Percentiles rank a stretch among this genome's conserved stretches.
phyloP scores from a whole-genome alignment of 2,329 filamentous ascomycete genomes.

The Xylaria sp. region DNA sequence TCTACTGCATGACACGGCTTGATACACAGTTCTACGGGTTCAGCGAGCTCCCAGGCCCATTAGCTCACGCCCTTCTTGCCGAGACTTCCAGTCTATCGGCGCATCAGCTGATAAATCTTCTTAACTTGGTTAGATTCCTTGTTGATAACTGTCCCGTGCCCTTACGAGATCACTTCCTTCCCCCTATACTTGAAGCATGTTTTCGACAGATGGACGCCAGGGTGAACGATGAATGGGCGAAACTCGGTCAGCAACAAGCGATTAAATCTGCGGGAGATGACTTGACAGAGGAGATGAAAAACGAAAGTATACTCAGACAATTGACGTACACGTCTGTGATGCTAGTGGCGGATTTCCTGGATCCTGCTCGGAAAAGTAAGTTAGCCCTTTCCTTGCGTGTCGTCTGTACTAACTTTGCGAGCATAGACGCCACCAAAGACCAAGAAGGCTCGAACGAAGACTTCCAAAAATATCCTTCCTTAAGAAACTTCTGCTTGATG shows the following conservation, averaged over 20 bases:
- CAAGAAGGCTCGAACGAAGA: conserved; percentile 44
- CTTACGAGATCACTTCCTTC: conserved; percentile 81
- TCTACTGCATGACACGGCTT: conserved; percentile 91
- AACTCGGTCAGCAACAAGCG: conserved; percentile 72
- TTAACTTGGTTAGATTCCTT: conserved; percentile 87
- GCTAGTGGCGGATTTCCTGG: conserved; percentile 89
- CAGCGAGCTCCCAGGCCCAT: conserved; percentile 79
- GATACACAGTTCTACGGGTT: conserved; percentile 93
- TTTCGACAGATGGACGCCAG: conserved; percentile 90
- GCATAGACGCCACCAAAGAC: conserved; percentile 42
- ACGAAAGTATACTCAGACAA: conserved; percentile 92
- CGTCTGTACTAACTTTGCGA: conserved; percentile 19
- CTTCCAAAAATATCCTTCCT: conserved; percentile 62
- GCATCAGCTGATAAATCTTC: conserved; percentile 92
- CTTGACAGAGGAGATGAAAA: conserved; percentile 96
- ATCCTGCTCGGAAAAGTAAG: conserved; percentile 75
- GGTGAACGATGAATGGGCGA: conserved; percentile 87
- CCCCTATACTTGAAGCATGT: conserved; percentile 81
- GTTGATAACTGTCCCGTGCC: conserved; percentile 91
- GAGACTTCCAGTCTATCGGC: conserved; percentile 86
- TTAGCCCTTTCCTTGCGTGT: conserved; percentile 39
- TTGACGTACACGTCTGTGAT: conserved; percentile 92
- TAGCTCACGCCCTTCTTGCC: conserved; percentile 85
- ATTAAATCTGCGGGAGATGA: conserved; percentile 77
- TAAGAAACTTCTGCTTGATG: conserved; percentile 85